A percentile compares a stretch with the other conserved stretches of the same genome.
phyloP scores from a whole-genome alignment of 768 basidiomycete species.

The Suillus ampliporus region DNA sequence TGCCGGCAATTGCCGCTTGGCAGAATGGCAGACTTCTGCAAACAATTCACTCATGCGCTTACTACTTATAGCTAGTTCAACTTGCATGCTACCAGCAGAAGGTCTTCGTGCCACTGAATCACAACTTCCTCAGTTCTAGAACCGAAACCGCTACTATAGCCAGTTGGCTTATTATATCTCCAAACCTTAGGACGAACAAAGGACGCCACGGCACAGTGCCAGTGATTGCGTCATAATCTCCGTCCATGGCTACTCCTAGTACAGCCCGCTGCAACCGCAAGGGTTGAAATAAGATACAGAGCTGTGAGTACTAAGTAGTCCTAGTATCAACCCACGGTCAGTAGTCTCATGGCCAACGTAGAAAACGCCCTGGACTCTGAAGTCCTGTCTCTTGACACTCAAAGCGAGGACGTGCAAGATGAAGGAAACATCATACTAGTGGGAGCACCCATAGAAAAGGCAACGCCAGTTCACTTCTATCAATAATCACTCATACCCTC shows the following conservation, averaged over 20 bases:
- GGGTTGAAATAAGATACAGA: not conserved
- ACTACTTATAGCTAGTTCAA: no score
- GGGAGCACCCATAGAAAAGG: constrained; percentile 15
- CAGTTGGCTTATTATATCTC: no score
- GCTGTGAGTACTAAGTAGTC: not conserved
- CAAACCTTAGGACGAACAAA: no score
- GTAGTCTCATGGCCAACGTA: constrained; percentile 4
- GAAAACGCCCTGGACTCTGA: not conserved
- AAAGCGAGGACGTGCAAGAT: not conserved
- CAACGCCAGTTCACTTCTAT: not conserved
- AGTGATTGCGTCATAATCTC: not conserved
- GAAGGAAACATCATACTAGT: not conserved
- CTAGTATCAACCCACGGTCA: not conserved
- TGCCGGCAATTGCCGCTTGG: no score
- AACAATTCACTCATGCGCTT: no score
- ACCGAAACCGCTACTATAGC: no score
- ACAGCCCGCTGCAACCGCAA: not conserved
- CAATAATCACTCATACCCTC: not conserved
- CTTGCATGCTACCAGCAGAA: no score
- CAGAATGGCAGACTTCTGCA: no score
- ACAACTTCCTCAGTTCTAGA: no score
- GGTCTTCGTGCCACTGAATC: no score
- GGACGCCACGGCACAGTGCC: no score
- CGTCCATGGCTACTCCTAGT: not conserved
- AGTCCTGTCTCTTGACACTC: not conserved